Evolutionary conservation across 2,329 filamentous ascomycete genomes (phyloP), one percentile per base, ranked within the genome.

Genomic region (Verticillium isaacii): DNA sequence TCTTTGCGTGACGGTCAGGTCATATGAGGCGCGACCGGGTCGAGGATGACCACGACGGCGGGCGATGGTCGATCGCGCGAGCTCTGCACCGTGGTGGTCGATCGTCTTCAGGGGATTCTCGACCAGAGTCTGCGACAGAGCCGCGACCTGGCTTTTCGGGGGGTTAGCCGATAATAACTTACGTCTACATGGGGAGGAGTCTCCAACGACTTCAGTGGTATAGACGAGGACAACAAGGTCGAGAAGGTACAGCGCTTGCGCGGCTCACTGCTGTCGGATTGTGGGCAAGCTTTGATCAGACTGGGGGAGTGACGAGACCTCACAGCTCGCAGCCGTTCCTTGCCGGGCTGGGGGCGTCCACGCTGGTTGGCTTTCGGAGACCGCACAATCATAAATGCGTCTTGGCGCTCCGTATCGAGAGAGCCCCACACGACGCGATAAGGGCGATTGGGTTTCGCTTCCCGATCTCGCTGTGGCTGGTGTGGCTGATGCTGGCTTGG

Each of bases 381-480:
- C 39, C 58, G 58, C 58, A 59, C 34, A 59, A 59, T 36, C 29
- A 32, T 54, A 54, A 52, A 52, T 36, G 58, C 58, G 58, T 34
- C 54, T 56, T 56, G 54, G 54, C 54, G n/a, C n/a, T 56, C 15
- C 25, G 6, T 32, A 56, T 56, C 54, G 25, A 5, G 54, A 7
- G 34, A 3, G 45, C 45, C 19, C 45, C 45, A 50, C 45, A 12
- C 45, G 2, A 7, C 19, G 12, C 45, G 45, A 50, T 50, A 50
- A 50, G 45, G 9, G 19, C n/a, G 45, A 50, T 50, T 50, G 45
- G 19, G 45, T 50, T 50, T 50, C 45, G 45, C n/a, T 50, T 50
- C 45, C 45, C 45, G 45, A 50, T 25, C n/a, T 50, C 17, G 45
- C 45, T 50, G 37, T 41, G 37, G 37, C 37, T 41, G 45, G 23